Conservation (phyloP, 1,284 basidiomycete species). For the Ceraceosorus guamensis region DNA sequence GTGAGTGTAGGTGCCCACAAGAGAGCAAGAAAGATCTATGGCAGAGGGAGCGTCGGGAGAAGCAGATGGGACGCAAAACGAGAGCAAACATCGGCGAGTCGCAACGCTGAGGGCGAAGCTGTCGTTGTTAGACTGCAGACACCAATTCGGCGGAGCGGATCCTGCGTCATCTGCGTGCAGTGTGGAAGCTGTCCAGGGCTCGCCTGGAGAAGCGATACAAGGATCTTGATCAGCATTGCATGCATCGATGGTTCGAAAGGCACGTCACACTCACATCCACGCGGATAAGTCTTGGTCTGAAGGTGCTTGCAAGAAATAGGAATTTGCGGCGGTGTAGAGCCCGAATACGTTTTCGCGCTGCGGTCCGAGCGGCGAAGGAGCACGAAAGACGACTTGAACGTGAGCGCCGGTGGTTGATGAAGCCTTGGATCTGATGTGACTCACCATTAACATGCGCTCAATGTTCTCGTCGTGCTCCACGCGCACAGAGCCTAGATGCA, state of each 20-base stretch:
- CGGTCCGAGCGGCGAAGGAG: not conserved
- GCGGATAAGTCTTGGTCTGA: slow-evolving; percentile 15
- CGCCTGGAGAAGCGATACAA: not conserved
- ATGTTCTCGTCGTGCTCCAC: slow-evolving; percentile 80
- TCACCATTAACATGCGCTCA: slow-evolving; percentile 72
- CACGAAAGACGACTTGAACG: not conserved
- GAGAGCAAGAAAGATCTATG: no score
- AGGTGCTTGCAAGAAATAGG: slow-evolving; percentile 31
- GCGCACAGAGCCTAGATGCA: slow-evolving; percentile 75
- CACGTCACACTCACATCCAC: slow-evolving; percentile 18
- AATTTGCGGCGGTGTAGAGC: slow-evolving; percentile 30
- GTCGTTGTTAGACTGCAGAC: no score
- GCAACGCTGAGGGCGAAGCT: no score
- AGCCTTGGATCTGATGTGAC: not conserved
- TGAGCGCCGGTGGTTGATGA: not conserved
- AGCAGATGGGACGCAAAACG: no score
- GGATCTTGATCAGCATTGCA: not conserved
- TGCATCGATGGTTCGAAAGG: not conserved
- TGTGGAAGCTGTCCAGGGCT: slow-evolving; percentile 1
- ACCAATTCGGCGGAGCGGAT: no score
- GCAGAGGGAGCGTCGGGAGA: no score
- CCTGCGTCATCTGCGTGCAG: not conserved
- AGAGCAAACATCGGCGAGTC: no score
- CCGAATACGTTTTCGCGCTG: slow-evolving; percentile 26
- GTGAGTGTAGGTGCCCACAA: no score